phyloP scores from a whole-genome alignment of 2,329 filamentous ascomycete species.

The Aspergillus awamori region DNA sequence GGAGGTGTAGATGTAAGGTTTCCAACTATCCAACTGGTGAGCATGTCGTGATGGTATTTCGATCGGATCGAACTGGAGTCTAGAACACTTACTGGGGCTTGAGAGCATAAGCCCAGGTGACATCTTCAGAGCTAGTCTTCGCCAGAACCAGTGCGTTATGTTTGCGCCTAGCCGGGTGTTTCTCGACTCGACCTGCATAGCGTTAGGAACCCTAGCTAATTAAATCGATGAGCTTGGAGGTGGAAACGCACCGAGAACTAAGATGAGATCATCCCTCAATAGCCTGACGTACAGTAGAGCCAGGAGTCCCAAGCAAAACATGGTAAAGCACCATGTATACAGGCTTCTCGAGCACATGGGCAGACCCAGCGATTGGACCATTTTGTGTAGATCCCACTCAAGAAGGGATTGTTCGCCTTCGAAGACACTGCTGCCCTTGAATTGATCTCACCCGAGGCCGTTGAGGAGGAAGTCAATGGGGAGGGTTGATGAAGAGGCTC shows the following conservation, averaged over 20 bases:
- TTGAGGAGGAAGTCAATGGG: neutral
- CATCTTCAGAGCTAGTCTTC: conserved; percentile 10
- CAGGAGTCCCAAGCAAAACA: neutral
- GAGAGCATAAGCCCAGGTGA: conserved; percentile 9
- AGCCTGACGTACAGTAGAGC: neutral
- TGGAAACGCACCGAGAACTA: neutral
- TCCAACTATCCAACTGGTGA: conserved; percentile 7
- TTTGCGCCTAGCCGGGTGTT: neutral
- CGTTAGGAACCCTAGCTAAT: neutral
- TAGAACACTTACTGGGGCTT: conserved; percentile 8
- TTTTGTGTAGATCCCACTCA: neutral
- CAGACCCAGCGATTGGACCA: neutral
- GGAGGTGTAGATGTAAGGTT: conserved; percentile 26
- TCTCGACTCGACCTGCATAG: neutral
- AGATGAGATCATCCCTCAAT: neutral
- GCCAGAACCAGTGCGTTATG: conserved; percentile 11
- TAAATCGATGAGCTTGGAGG: neutral
- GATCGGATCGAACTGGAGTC: neutral
- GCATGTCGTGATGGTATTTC: neutral
- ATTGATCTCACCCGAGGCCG: neutral
- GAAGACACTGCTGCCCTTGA: neutral
- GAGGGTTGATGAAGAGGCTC: neutral
- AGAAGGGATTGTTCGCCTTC: neutral
- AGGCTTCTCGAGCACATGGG: neutral
- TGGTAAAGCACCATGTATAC: neutral